Evolutionary conservation across 1,284 basidiomycete species (phyloP), one percentile per base, ranked within the genome.

Genomic region (Leccinum holopus): DNA sequence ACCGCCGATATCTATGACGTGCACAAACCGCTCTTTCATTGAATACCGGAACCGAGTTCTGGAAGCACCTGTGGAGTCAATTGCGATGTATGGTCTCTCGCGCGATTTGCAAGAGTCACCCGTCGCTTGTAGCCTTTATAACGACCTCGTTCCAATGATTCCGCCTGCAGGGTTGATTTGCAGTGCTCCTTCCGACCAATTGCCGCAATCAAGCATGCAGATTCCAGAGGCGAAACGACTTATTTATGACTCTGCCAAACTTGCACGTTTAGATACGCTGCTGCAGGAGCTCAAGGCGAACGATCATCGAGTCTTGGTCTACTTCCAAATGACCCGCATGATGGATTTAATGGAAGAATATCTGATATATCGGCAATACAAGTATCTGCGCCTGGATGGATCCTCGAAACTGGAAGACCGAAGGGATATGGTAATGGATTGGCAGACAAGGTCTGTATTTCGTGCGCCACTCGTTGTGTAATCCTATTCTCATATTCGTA

Each of bases 241-340:
- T 21, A 94, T 99, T 63, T 95, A 95, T 66, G 97, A 99, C 77
- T 98, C 97, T 28, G 95, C 91, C 61, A 99, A 99, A 79, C 86
- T 99, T 47, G 94, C 95, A 44, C 87, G 93, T 55, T 83, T 99
- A 56, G 97, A 99, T 76, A 75, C 82, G 25, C 81, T 99, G 33
- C 82, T 99, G 10, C 91, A 95, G 65, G 93, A 98, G 72, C 87
- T 99, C 65, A 99, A 98, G 79, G 84, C 87, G 37, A 92, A 90
- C 10, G 96, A 96, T 61, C 97, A 99, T 78, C 89, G 96, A 56
- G 95, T 98, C 25, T 80, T 99, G 68, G 85, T 99, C 58, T 99
- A 99, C 81, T 99, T 98, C 89, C 97, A 99, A 78, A 99, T 99
- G 97, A 99, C 97, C 28, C 87, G 91, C 67, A 99, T 99, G 97